Evolutionary conservation across 148 eudicot species (phyloP).

Genomic region (Gaultheria prostrata): DNA sequence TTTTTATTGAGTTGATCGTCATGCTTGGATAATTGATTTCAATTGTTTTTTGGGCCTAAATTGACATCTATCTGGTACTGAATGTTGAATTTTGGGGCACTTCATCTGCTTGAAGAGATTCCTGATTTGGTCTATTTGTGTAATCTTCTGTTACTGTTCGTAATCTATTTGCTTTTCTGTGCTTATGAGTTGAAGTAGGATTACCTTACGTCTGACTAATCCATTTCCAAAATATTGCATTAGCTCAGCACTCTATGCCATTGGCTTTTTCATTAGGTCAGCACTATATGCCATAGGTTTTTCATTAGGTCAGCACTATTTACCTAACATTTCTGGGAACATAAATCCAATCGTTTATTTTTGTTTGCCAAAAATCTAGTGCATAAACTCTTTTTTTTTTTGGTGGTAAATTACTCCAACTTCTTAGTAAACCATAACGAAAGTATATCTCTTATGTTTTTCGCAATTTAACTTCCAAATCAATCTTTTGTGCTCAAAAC

Average conservation of each 20-base stretch:
- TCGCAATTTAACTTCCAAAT: background rate
- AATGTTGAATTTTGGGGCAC: background rate
- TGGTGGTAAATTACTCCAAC: background rate
- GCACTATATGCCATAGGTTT: too few species aligned
- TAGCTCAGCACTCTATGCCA: background rate
- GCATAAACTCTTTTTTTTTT: background rate
- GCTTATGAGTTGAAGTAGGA: background rate
- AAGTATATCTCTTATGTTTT: background rate
- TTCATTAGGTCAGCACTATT: background rate
- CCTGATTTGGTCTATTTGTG: background rate
- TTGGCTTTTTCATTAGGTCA: background rate
- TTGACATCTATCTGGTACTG: background rate
- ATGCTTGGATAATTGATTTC: background rate
- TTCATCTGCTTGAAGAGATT: background rate
- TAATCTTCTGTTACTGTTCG: background rate
- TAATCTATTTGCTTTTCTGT: background rate
- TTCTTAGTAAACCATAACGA: background rate
- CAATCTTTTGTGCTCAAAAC: background rate
- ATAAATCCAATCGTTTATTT: background rate
- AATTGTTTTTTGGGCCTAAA: background rate
- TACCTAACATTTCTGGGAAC: background rate
- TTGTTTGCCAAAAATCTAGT: background rate
- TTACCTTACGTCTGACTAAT: background rate
- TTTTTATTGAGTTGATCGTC: slow-evolving; percentile 9
- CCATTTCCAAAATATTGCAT: background rate